phyloP scores from a whole-genome alignment of 306 rosid genomes.

The Clitoria ternatea region DNA sequence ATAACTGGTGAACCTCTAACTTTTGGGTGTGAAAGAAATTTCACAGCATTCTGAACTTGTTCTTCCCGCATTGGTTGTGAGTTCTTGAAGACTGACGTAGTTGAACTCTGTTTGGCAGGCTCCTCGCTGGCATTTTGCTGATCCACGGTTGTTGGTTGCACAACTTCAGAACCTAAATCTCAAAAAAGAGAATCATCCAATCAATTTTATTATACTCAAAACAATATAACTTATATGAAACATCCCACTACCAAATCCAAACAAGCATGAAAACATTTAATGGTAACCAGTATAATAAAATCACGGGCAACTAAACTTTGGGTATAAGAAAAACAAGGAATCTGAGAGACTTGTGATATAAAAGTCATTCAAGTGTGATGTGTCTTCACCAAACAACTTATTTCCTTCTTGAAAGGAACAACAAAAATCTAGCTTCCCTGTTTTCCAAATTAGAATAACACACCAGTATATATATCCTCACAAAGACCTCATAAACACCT shows the following conservation, averaged over 20 bases:
- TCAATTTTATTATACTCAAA: constrained; percentile 2
- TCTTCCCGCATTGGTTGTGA: constrained; percentile 88
- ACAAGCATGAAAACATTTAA: constrained; percentile 11
- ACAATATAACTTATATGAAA: constrained; percentile 1
- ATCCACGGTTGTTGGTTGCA: constrained; percentile 40
- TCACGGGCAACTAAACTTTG: not conserved
- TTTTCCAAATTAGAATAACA: not conserved
- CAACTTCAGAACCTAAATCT: constrained; percentile 33
- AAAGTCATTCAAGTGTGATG: not conserved
- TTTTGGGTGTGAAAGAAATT: constrained; percentile 86
- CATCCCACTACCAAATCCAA: not conserved
- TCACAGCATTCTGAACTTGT: constrained; percentile 90
- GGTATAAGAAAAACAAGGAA: constrained; percentile 16
- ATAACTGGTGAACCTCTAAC: constrained; percentile 89
- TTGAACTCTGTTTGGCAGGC: constrained; percentile 42
- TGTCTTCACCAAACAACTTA: not conserved
- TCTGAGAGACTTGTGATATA: not conserved
- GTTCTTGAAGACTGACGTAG: constrained; percentile 74
- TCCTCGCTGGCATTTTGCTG: constrained; percentile 52
- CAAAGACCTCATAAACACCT: not conserved
- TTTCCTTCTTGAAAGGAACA: too few relatives aligned
- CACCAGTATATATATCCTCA: too few relatives aligned
- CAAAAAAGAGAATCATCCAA: constrained; percentile 6
- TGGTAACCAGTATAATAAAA: not conserved
- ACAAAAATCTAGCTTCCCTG: not conserved